Evolutionary conservation across 2,329 filamentous ascomycete species (phyloP).

Genomic region (Thelonectria rubi): DNA sequence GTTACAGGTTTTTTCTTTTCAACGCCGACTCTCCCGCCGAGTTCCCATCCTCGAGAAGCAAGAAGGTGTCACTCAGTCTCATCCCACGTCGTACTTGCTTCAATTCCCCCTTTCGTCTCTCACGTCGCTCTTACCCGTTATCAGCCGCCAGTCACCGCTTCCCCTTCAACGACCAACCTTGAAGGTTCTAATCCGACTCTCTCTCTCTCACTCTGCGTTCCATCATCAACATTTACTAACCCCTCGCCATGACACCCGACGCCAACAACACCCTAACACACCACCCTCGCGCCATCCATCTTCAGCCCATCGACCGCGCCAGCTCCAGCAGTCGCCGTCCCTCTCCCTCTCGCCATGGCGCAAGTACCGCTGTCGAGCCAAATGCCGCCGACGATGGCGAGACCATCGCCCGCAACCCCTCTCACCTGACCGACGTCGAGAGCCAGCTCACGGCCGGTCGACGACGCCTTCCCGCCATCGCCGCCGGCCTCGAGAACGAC

Average conservation of each 20-base stretch:
- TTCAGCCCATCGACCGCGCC: slow-evolving; percentile 47
- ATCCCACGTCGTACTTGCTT: neutral
- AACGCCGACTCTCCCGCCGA: neutral
- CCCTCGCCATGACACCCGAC: slow-evolving; percentile 53
- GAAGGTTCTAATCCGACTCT: slow-evolving; percentile 6
- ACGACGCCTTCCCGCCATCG: slow-evolving; percentile 65
- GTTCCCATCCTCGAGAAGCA: too few relatives aligned
- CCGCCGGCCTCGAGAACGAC: slow-evolving; percentile 68
- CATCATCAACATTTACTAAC: slow-evolving; percentile 1
- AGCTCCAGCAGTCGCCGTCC: slow-evolving; percentile 40
- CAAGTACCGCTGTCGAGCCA: slow-evolving; percentile 58
- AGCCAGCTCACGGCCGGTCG: slow-evolving; percentile 52
- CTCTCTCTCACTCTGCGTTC: slow-evolving; percentile 4
- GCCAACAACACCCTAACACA: slow-evolving; percentile 53
- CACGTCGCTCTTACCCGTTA: slow-evolving; percentile 8
- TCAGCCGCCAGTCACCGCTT: neutral
- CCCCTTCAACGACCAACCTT: neutral
- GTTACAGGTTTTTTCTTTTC: neutral
- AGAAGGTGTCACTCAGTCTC: neutral
- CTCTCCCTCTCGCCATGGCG: slow-evolving; percentile 46
- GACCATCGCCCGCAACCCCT: slow-evolving; percentile 54
- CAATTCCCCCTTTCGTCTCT: slow-evolving; percentile 3
- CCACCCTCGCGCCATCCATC: slow-evolving; percentile 56
- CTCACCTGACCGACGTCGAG: slow-evolving; percentile 58
- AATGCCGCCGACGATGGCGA: slow-evolving; percentile 48